phyloP scores from a whole-genome alignment of 371 early-diverging fungal genomes.

The Mortierella sp. region DNA sequence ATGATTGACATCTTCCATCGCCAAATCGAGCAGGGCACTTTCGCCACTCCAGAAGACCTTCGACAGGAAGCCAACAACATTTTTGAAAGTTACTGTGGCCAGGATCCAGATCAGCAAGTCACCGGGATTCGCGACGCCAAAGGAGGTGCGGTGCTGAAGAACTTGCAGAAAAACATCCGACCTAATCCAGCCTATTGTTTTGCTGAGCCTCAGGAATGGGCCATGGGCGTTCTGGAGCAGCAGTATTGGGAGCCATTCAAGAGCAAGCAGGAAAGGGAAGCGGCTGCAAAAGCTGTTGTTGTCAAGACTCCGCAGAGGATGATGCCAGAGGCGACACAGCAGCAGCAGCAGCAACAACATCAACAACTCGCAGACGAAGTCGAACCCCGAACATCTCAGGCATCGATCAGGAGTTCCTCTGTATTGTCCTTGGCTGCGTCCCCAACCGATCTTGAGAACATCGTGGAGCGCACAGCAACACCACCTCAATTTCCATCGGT shows the following conservation, averaged over 20 bases:
- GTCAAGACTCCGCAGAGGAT: neutral
- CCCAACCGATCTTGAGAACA: neutral
- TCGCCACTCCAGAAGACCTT: constrained; percentile 29
- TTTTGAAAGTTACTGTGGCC: constrained; percentile 37
- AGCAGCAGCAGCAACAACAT: neutral
- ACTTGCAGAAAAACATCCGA: constrained; percentile 34
- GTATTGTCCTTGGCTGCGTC: neutral
- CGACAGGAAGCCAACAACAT: constrained; percentile 44
- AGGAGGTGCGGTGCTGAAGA: constrained; percentile 31
- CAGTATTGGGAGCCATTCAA: constrained; percentile 54
- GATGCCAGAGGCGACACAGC: neutral
- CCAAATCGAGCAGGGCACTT: constrained; percentile 46
- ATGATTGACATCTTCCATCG: constrained; percentile 52
- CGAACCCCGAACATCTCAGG: neutral
- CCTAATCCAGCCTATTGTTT: constrained; percentile 39
- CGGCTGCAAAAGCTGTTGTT: neutral
- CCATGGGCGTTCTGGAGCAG: constrained; percentile 30
- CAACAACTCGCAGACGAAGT: neutral
- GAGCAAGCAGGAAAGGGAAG: constrained; percentile 31
- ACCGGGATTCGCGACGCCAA: constrained; percentile 40
- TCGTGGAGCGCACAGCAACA: neutral
- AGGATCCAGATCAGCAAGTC: constrained; percentile 31
- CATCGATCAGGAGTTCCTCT: neutral
- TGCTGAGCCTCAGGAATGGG: constrained; percentile 47
- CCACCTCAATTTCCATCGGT: neutral